Conservation (phyloP, 768 basidiomycete genomes). For the Mrakia frigida region DNA sequence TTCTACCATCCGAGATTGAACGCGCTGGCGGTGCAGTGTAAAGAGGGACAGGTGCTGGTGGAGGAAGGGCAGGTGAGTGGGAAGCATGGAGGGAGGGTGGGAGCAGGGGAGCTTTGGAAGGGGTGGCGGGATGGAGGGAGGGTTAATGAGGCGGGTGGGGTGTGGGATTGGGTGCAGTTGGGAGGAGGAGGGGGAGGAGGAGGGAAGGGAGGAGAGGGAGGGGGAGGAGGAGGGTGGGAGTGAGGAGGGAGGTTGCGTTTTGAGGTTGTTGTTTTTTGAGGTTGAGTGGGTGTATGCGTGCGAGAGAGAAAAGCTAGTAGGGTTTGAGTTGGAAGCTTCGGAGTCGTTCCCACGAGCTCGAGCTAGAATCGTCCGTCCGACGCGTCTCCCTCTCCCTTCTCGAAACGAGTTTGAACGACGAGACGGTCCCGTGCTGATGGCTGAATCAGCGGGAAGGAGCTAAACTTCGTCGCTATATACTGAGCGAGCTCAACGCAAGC, state of each 20-base stretch:
- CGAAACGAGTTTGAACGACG: too few species aligned
- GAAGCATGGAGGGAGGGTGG: not conserved
- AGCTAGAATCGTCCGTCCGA: too few species aligned
- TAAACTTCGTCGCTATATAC: too few species aligned
- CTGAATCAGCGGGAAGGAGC: too few species aligned
- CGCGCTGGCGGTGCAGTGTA: slow-evolving; percentile 14
- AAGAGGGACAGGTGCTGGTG: not conserved
- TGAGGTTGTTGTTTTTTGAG: not conserved
- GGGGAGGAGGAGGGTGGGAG: not conserved
- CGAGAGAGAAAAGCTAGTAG: not conserved
- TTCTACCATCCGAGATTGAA: not conserved
- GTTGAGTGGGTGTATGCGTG: not conserved
- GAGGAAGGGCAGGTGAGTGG: not conserved
- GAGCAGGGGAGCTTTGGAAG: not conserved
- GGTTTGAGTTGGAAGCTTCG: too few species aligned
- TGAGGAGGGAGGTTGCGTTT: not conserved
- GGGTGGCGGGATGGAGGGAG: slow-evolving; percentile 17
- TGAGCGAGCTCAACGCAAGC: too few species aligned
- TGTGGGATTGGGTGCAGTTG: not conserved
- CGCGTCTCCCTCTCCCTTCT: too few species aligned
- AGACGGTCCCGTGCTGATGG: too few species aligned
- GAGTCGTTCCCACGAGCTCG: too few species aligned
- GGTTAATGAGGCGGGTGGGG: too few species aligned
- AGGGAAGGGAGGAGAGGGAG: not conserved
- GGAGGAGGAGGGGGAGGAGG: not conserved